Evolutionary conservation across 345 rosid species (phyloP).

Genomic region (Citrus trifoliata): DNA sequence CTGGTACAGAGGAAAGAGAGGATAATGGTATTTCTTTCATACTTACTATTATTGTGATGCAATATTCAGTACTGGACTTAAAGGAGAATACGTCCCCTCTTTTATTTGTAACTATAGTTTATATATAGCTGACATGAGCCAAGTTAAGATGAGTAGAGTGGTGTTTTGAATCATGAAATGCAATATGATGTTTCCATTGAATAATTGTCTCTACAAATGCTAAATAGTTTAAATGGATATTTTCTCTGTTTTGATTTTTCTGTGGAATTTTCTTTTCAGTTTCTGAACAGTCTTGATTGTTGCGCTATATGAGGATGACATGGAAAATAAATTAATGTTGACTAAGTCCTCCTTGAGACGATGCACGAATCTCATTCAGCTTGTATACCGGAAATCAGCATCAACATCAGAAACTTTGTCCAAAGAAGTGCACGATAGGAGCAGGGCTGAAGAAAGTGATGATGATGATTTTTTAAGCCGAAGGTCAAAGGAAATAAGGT

Average conservation of each 20-base stretch:
- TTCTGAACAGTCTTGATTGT: slow-evolving; percentile 12
- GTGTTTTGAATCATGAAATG: not conserved
- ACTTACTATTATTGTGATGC: not conserved
- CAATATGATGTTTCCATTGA: not conserved
- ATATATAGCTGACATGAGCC: not conserved
- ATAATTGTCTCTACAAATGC: not conserved
- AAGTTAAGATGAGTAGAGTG: not conserved
- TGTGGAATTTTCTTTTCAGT: not conserved
- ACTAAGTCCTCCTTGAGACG: slow-evolving; percentile 60
- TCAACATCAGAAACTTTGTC: slow-evolving; percentile 29
- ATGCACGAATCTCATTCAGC: slow-evolving; percentile 64
- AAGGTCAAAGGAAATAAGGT: slow-evolving; percentile 77
- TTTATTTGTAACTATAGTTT: not conserved
- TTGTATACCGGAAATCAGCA: slow-evolving; percentile 63
- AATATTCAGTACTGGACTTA: not conserved
- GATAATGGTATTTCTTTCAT: slow-evolving; percentile 25
- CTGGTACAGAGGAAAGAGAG: slow-evolving; percentile 42
- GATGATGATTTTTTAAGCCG: slow-evolving; percentile 81
- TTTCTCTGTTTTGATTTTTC: not conserved
- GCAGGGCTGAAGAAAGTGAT: slow-evolving; percentile 58
- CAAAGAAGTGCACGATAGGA: slow-evolving; percentile 37
- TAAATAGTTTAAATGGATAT: not conserved
- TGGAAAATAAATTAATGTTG: slow-evolving; percentile 82
- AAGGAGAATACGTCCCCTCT: not conserved
- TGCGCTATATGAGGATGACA: slow-evolving; percentile 38